phyloP scores from a whole-genome alignment of 768 basidiomycete species.

The Coprinellus aureogranulatus region DNA sequence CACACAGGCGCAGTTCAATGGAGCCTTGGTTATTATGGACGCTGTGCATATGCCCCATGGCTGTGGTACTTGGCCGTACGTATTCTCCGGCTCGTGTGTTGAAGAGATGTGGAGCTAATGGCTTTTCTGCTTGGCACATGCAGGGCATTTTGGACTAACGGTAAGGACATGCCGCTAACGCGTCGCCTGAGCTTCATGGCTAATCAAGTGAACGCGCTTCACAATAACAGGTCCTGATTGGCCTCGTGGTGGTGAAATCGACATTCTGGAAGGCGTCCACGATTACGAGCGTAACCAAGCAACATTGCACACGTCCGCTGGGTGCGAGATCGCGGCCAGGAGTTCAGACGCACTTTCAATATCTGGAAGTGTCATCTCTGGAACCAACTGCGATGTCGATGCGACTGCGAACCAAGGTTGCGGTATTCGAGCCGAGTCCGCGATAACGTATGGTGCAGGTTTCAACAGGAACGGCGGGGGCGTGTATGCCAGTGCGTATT shows the following conservation, averaged over 20 bases:
- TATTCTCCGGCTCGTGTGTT: slow-evolving; percentile 12
- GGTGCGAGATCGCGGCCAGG: slow-evolving; percentile 60
- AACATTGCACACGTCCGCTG: slow-evolving; percentile 74
- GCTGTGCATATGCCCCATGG: slow-evolving; percentile 87
- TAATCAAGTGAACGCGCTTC: background rate
- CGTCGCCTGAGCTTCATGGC: background rate
- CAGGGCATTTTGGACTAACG: slow-evolving; percentile 51
- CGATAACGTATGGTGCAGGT: slow-evolving; percentile 73
- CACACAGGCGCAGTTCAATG: slow-evolving; percentile 57
- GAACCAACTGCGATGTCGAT: slow-evolving; percentile 67
- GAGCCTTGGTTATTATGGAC: slow-evolving; percentile 76
- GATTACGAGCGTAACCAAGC: slow-evolving; percentile 80
- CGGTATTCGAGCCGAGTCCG: slow-evolving; percentile 61
- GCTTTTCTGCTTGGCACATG: background rate
- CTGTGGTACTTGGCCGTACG: slow-evolving; percentile 82
- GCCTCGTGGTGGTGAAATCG: slow-evolving; percentile 72
- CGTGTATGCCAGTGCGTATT: slow-evolving; percentile 81
- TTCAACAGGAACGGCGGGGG: slow-evolving; percentile 88
- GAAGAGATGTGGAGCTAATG: slow-evolving; percentile 1
- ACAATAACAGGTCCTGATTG: slow-evolving; percentile 61
- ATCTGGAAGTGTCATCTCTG: slow-evolving; percentile 63
- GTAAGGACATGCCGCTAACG: slow-evolving; percentile 18
- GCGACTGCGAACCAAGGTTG: slow-evolving; percentile 80
- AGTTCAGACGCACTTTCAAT: slow-evolving; percentile 49
- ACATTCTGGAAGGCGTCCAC: slow-evolving; percentile 82